phyloP scores from a whole-genome alignment of 495 filamentous ascomycete species.

The Aspergillus conjunctus region DNA sequence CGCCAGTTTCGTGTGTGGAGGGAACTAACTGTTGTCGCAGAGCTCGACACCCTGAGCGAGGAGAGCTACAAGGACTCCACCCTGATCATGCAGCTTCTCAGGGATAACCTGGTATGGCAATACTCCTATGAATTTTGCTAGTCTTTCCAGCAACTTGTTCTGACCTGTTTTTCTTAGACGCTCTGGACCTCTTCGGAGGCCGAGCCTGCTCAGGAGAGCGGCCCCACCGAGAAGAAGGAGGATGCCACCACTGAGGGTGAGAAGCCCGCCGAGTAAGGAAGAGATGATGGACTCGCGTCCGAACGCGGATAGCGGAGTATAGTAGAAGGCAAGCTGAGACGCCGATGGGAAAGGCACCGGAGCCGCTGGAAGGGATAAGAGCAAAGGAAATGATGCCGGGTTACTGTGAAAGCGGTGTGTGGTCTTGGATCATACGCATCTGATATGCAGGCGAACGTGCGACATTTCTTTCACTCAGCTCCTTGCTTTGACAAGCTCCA shows the following conservation, averaged over 20 bases:
- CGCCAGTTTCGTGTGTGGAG: neutral
- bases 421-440: neutral
- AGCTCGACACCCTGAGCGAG: conserved; percentile 97
- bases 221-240: conserved; percentile 62
- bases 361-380: conserved; percentile 9
- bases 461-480: neutral
- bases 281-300: conserved; percentile 45
- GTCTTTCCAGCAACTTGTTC: conserved; percentile 1
- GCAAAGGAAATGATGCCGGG: conserved; percentile 5
- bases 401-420: neutral
- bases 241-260: conserved; percentile 60
- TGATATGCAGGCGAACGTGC: neutral
- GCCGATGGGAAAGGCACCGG: conserved; percentile 18
- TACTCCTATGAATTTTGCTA: neutral
- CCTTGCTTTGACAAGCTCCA: conserved; percentile 1
- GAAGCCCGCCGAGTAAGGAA: conserved; percentile 61
- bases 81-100: conserved; percentile 98
- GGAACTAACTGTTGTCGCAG: conserved; percentile 49
- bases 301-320: conserved; percentile 13
- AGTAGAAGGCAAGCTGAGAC: conserved; percentile 14
- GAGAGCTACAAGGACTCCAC: conserved; percentile 99
- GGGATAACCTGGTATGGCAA: conserved; percentile 89
- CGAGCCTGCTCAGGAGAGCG: conserved; percentile 64
- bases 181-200: conserved; percentile 99
- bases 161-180: conserved; percentile 62